Evolutionary conservation across 805 yeast species (phyloP).

Genomic region (Candida caryicola): DNA sequence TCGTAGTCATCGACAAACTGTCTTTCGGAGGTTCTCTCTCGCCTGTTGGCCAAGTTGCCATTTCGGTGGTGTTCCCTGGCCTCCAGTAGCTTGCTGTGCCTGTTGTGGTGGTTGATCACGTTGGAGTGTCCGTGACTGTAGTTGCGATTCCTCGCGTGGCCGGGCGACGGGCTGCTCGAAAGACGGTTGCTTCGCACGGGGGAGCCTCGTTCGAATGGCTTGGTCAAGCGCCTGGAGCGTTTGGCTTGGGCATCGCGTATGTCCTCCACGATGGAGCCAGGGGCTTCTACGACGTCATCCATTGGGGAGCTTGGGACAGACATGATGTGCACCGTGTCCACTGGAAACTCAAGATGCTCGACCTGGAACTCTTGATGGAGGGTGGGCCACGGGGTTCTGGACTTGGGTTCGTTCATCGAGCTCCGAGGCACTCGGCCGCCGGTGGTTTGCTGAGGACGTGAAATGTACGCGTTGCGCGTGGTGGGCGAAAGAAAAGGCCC

Average conservation of each 20-base stretch:
- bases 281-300: background rate
- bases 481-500: no score
- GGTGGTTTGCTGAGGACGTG: no score
- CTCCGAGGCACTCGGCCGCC: no score
- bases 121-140: slow-evolving; percentile 7
- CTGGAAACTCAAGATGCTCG: slow-evolving; percentile 8
- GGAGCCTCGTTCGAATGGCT: slow-evolving; percentile 15
- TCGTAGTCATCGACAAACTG: slow-evolving; percentile 11
- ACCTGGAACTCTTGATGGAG: slow-evolving; percentile 2
- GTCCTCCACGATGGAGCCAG: slow-evolving; percentile 13
- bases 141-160: slow-evolving; percentile 1
- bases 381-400: background rate
- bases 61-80: slow-evolving; percentile 24
- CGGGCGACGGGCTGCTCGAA: slow-evolving; percentile 4
- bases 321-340: slow-evolving; percentile 9
- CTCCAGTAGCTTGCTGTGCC: slow-evolving; percentile 21
- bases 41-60: slow-evolving; percentile 14
- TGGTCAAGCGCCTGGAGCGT: slow-evolving; percentile 12
- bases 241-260: slow-evolving; percentile 17
- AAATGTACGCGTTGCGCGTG: no score
- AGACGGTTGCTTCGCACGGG: no score
- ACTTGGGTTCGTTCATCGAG: background rate
- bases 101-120: slow-evolving; percentile 18
- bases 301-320: slow-evolving; percentile 11
- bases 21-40: slow-evolving; percentile 17